Conservation (phyloP, 345 rosid species). For the Eutrema yunnanense region DNA sequence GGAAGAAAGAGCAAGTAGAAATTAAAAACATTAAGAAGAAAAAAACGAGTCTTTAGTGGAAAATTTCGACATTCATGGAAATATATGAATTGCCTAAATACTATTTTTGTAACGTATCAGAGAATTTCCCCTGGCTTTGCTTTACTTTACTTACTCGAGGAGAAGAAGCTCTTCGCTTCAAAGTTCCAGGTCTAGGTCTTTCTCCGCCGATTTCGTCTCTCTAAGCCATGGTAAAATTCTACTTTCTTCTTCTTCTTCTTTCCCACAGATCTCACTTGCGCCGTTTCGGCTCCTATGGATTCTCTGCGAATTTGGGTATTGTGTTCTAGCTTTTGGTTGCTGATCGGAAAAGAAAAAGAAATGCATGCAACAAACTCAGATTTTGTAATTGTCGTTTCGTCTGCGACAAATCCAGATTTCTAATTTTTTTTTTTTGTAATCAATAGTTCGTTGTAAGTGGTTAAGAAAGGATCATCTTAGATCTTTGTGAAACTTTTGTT, state of each 20-base stretch:
- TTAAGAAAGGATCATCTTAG: neutral
- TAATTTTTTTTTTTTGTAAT: too few relatives aligned
- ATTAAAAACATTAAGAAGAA: too few relatives aligned
- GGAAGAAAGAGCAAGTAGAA: too few relatives aligned
- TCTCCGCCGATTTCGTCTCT: constrained; percentile 1
- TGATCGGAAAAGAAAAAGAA: neutral
- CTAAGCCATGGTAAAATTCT: constrained; percentile 13
- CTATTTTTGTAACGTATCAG: too few relatives aligned
- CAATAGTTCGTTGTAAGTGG: too few relatives aligned
- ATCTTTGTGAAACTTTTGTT: neutral
- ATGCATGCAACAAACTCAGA: neutral
- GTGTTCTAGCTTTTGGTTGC: neutral
- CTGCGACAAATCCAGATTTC: neutral
- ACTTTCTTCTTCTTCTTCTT: neutral
- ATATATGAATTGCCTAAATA: too few relatives aligned
- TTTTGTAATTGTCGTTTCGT: neutral
- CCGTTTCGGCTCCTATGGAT: neutral
- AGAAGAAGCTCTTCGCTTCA: neutral
- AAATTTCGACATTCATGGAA: too few relatives aligned
- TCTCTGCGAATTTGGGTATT: neutral
- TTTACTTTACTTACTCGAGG: neutral
- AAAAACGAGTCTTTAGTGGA: too few relatives aligned
- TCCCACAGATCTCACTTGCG: neutral
- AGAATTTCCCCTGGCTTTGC: too few relatives aligned
- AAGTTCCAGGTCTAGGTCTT: neutral